These are phyloP conservation scores for Podospora anserina DNA, from an alignment of 495 filamentous ascomycete genomes.

Conservation along the genomic window DNA sequence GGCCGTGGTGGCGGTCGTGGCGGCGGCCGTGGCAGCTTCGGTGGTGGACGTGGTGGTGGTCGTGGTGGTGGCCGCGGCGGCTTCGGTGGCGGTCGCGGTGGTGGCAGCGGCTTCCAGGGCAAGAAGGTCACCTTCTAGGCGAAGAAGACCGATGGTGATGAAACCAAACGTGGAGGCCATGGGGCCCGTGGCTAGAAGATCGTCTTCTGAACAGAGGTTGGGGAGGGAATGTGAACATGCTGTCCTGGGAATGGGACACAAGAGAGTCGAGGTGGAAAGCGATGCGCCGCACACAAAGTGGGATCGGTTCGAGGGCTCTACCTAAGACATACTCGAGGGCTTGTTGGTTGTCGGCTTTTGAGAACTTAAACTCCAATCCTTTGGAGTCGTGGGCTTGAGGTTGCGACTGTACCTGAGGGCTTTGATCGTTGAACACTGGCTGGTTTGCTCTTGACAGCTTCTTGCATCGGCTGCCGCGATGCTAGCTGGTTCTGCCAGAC, in stretches of 20 bases:
- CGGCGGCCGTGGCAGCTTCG: slow-evolving; percentile 49
- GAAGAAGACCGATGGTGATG: slow-evolving; percentile 20
- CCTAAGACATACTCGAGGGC: slow-evolving; percentile 40
- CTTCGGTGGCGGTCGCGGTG: slow-evolving; percentile 42
- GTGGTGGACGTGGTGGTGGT: slow-evolving; percentile 51
- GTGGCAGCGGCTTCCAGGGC: slow-evolving; percentile 70
- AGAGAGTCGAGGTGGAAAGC: slow-evolving; percentile 5
- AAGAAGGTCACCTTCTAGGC: slow-evolving; percentile 85
- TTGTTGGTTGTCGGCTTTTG: slow-evolving; percentile 53
- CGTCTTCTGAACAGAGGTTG: slow-evolving; percentile 62
- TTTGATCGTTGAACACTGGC: slow-evolving; percentile 45
- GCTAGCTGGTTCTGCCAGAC: slow-evolving; percentile 21
- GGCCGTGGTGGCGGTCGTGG: slow-evolving; percentile 50
- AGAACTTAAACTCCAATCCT: slow-evolving; percentile 34
- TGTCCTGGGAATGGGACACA: not conserved
- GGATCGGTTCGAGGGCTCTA: slow-evolving; percentile 41
- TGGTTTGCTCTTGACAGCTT: slow-evolving; percentile 47
- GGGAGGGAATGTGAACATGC: not conserved
- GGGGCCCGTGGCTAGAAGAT: slow-evolving; percentile 87
- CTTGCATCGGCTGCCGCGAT: slow-evolving; percentile 26
- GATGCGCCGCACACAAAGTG: slow-evolving; percentile 36
- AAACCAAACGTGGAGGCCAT: slow-evolving; percentile 44
- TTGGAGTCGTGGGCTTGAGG: slow-evolving; percentile 45
- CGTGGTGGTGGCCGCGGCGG: slow-evolving; percentile 40
- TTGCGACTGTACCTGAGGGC: slow-evolving; percentile 47